A percentile compares a stretch with the other conserved stretches of the same genome.
Conservation (phyloP, 176 grass and related monocot species). For the Carex scoparia region DNA sequence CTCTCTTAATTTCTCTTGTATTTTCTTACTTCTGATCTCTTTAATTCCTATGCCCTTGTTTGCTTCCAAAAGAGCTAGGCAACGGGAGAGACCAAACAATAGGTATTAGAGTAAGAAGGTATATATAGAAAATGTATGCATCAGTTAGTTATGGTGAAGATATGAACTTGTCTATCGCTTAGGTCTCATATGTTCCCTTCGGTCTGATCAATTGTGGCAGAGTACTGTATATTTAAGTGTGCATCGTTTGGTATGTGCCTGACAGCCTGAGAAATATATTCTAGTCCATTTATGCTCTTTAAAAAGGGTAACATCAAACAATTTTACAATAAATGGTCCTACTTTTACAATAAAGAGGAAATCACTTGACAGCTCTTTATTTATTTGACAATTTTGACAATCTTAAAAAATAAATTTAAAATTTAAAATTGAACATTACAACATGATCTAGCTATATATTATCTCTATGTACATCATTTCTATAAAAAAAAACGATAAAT, state of each 20-base stretch:
- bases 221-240: not conserved
- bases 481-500: too few species aligned
- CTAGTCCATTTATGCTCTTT: too few species aligned
- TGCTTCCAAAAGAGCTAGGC: slow-evolving; percentile 22
- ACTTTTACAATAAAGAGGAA: too few species aligned
- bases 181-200: slow-evolving; percentile 9
- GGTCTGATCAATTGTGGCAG: slow-evolving; percentile 4
- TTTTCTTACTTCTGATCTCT: not conserved
- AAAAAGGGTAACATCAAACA: too few species aligned
- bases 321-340: too few species aligned
- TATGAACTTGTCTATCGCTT: slow-evolving; percentile 24
- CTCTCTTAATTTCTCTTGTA: not conserved
- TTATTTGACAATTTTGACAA: too few species aligned
- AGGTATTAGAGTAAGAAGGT: slow-evolving; percentile 26
- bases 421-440: too few species aligned
- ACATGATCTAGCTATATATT: too few species aligned
- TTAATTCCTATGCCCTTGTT: slow-evolving; percentile 5
- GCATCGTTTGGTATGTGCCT: not conserved
- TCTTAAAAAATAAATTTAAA: too few species aligned
- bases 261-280: too few species aligned
- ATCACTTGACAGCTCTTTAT: too few species aligned
- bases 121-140: slow-evolving; percentile 20
- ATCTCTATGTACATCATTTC: too few species aligned
- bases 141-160: slow-evolving; percentile 25
- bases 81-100: slow-evolving; percentile 23